Percentiles rank a stretch among this genome's conserved stretches.
Conservation (phyloP, 208 protist species). For the Lotmaria passim region DNA sequence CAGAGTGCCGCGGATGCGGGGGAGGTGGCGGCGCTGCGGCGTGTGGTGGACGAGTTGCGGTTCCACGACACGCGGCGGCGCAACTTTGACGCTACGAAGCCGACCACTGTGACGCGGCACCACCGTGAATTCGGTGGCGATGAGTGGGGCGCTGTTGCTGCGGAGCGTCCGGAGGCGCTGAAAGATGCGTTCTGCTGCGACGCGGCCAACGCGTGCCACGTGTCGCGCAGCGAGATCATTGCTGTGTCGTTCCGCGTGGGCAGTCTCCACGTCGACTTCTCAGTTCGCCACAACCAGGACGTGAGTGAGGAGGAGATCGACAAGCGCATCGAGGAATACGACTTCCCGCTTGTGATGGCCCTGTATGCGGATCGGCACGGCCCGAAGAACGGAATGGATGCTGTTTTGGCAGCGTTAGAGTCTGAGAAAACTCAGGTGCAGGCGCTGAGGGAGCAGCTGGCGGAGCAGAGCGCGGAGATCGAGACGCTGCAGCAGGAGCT, state of each 20-base stretch:
- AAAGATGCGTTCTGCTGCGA: slow-evolving; percentile 35
- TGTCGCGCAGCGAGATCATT: slow-evolving; percentile 34
- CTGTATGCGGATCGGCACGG: neutral
- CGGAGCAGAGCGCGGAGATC: too few species aligned
- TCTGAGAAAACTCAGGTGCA: neutral
- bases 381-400: neutral
- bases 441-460: neutral
- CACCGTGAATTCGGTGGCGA: slow-evolving; percentile 28
- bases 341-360: too few species aligned
- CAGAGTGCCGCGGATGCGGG: too few species aligned
- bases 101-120: neutral
- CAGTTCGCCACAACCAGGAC: slow-evolving; percentile 43
- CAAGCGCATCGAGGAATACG: too few species aligned
- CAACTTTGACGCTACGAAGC: slow-evolving; percentile 14
- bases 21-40: neutral
- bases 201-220: slow-evolving; percentile 37
- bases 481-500: too few species aligned
- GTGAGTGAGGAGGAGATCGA: slow-evolving; percentile 15
- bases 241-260: slow-evolving; percentile 32
- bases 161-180: slow-evolving; percentile 27
- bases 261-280: slow-evolving; percentile 41
- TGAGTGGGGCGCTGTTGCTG: slow-evolving; percentile 37
- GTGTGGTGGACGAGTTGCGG: slow-evolving; percentile 8
- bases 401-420: neutral
- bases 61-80: slow-evolving; percentile 15